Evolutionary conservation across 805 yeast species (phyloP).

Genomic region (Pichia heedii): DNA sequence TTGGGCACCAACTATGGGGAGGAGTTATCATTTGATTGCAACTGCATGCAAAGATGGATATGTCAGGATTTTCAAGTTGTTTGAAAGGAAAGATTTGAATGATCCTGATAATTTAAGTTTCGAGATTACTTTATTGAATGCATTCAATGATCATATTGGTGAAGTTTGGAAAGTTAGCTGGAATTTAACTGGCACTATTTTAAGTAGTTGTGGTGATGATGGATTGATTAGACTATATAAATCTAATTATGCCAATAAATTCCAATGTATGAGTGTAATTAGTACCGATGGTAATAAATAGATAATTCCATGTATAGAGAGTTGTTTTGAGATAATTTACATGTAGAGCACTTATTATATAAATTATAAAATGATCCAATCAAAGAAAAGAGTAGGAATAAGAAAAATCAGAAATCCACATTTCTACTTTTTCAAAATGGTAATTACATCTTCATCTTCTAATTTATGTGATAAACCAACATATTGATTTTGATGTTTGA

Average conservation of each 20-base stretch:
- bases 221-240: slow-evolving; percentile 91
- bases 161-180: slow-evolving; percentile 94
- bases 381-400: background rate
- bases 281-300: slow-evolving; percentile 37
- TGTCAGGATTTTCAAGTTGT: slow-evolving; percentile 74
- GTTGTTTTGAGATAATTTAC: background rate
- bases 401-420: slow-evolving; percentile 14
- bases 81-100: slow-evolving; percentile 29
- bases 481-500: slow-evolving; percentile 95
- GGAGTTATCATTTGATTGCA: slow-evolving; percentile 80
- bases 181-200: slow-evolving; percentile 88
- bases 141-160: slow-evolving; percentile 27
- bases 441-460: slow-evolving; percentile 95
- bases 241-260: slow-evolving; percentile 73
- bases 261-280: slow-evolving; percentile 85
- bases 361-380: background rate
- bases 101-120: slow-evolving; percentile 12
- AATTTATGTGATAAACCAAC: slow-evolving; percentile 81
- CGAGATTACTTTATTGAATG: slow-evolving; percentile 19
- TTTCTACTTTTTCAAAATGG: slow-evolving; percentile 65
- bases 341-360: too few species aligned
- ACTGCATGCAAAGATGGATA: slow-evolving; percentile 95
- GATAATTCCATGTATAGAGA: background rate
- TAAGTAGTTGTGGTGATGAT: slow-evolving; percentile 93
- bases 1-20: slow-evolving; percentile 97